Percentiles rank a stretch among this genome's conserved stretches.
Evolutionary conservation across 331 rosid genomes (phyloP).

Genomic region (Malus hybrid): DNA sequence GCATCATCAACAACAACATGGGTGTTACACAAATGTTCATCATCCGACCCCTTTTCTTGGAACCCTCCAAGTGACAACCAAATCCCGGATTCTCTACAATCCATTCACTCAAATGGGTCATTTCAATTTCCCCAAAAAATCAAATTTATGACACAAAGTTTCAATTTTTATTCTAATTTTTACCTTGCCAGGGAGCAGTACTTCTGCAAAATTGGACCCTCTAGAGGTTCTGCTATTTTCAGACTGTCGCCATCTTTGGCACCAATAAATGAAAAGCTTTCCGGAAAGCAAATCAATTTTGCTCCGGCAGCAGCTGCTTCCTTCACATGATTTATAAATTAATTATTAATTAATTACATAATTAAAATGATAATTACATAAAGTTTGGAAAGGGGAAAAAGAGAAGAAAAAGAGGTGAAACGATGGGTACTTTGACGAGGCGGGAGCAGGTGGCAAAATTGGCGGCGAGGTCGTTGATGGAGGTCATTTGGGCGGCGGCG

Average conservation of each 20-base stretch:
- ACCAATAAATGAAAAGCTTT: slow-evolving; percentile 68
- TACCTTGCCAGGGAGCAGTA: slow-evolving; percentile 92
- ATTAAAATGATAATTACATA: background rate
- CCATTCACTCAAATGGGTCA: slow-evolving; percentile 9
- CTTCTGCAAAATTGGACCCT: slow-evolving; percentile 51
- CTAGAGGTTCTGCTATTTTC: slow-evolving; percentile 59
- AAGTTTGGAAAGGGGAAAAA: background rate
- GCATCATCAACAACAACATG: slow-evolving; percentile 72
- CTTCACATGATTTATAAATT: slow-evolving; percentile 21
- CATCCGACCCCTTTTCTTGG: slow-evolving; percentile 81
- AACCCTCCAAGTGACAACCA: slow-evolving; percentile 99
- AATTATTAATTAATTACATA: background rate
- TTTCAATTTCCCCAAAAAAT: background rate
- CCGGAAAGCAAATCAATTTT: slow-evolving; percentile 80
- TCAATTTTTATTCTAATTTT: background rate
- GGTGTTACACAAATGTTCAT: slow-evolving; percentile 63
- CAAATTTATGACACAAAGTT: background rate
- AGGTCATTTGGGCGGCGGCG: slow-evolving; percentile 95
- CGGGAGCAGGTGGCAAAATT: slow-evolving; percentile 74
- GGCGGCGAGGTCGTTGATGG: slow-evolving; percentile 64
- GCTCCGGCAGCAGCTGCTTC: slow-evolving; percentile 93
- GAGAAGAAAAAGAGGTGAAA: background rate
- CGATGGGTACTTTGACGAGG: slow-evolving; percentile 50
- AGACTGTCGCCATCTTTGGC: slow-evolving; percentile 74
- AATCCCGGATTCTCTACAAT: slow-evolving; percentile 76